Percentiles rank a stretch among this genome's conserved stretches.
These are phyloP conservation scores for Backusella psychrophila DNA, from an alignment of 192 early-diverging fungal genomes.

Conservation along the genomic window DNA sequence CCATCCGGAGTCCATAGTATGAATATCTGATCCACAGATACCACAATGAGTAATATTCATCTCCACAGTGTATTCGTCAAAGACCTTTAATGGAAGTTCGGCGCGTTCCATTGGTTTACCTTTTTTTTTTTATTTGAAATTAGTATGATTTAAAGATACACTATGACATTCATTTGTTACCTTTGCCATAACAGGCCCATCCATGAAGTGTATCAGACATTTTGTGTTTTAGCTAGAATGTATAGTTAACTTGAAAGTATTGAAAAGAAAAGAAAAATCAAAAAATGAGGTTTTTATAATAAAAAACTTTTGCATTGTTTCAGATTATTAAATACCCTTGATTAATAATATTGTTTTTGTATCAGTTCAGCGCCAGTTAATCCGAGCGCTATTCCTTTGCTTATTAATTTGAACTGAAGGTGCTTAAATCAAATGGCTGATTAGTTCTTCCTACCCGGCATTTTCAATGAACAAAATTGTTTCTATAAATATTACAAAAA, in stretches of 20 bases:
- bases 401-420: not conserved
- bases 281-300: not conserved
- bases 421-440: not conserved
- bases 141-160: not conserved
- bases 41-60: constrained; percentile 59
- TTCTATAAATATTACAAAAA: constrained; percentile 5
- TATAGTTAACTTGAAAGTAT: not conserved
- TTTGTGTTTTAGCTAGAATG: not conserved
- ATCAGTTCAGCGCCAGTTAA: too few species aligned
- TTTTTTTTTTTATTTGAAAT: constrained; percentile 4
- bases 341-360: not conserved
- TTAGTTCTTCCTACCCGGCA: not conserved
- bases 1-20: constrained; percentile 57
- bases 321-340: not conserved
- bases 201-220: constrained; percentile 28
- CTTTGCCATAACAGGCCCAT: constrained; percentile 27
- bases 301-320: not conserved
- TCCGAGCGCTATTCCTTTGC: not conserved
- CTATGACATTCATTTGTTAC: constrained; percentile 3
- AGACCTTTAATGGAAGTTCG: constrained; percentile 24
- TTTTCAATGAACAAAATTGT: too few species aligned
- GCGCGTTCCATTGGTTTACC: constrained; percentile 22
- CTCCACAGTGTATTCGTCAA: constrained; percentile 45
- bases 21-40: constrained; percentile 78
- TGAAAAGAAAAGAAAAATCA: too few species aligned